Evolutionary conservation across 257 asterid species (phyloP).

Genomic region (Asclepias syriaca): DNA sequence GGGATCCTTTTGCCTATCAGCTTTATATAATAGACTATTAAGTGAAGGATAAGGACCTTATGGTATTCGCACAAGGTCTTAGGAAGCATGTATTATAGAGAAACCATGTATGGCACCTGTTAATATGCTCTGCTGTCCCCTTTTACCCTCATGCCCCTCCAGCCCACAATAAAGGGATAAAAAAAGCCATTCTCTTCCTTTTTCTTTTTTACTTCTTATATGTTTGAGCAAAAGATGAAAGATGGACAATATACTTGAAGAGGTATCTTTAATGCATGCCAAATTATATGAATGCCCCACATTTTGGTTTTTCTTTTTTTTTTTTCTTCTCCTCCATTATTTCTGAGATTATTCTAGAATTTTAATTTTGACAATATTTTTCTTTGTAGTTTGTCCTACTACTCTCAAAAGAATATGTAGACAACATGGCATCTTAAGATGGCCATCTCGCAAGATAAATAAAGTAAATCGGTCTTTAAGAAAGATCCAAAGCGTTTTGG

Average conservation of each 20-base stretch:
- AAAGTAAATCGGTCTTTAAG: conserved; percentile 80
- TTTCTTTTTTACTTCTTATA: background rate
- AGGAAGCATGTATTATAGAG: background rate
- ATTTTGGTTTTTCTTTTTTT: background rate
- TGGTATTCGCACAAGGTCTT: background rate
- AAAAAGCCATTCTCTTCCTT: background rate
- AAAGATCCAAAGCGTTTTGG: conserved; percentile 63
- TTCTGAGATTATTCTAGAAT: background rate
- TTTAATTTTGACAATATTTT: conserved; percentile 2
- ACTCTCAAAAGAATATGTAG: conserved; percentile 90
- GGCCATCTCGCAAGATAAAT: conserved; percentile 92
- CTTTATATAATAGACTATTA: background rate
- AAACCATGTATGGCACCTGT: background rate
- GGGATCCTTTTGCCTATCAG: background rate
- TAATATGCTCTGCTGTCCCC: background rate
- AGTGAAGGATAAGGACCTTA: background rate
- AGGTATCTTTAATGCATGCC: background rate
- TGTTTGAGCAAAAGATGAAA: background rate
- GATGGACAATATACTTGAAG: background rate
- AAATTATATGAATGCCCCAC: background rate
- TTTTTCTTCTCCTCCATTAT: background rate
- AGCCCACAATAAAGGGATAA: background rate
- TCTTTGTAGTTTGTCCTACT: conserved; percentile 73
- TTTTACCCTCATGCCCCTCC: background rate
- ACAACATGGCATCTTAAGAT: conserved; percentile 75